Conservation (phyloP, 208 protist species). For the Borovskyia barvae region DNA sequence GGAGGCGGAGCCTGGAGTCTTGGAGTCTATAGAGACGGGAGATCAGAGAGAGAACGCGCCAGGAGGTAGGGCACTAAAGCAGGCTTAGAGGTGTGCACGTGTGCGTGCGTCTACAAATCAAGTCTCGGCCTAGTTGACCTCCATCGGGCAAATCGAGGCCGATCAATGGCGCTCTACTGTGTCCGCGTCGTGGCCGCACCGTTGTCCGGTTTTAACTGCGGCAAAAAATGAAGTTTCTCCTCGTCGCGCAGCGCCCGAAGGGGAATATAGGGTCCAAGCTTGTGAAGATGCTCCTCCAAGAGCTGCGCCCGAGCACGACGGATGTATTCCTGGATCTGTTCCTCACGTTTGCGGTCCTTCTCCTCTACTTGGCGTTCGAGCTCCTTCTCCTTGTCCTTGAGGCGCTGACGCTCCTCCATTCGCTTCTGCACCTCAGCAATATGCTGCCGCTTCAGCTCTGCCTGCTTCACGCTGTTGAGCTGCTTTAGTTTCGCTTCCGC, state of each 20-base stretch:
- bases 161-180: too few species aligned
- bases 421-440: constrained; percentile 68
- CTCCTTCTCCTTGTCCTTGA: constrained; percentile 76
- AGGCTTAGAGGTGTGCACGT: too few species aligned
- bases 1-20: too few species aligned
- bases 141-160: too few species aligned
- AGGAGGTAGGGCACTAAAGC: too few species aligned
- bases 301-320: constrained; percentile 73
- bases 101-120: too few species aligned
- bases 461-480: constrained; percentile 63
- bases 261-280: constrained; percentile 68
- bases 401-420: constrained; percentile 66
- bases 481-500: constrained; percentile 81
- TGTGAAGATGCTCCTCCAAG: constrained; percentile 69
- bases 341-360: constrained; percentile 44
- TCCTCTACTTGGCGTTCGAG: constrained; percentile 59
- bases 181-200: background rate
- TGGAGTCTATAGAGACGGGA: too few species aligned
- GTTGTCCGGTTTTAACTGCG: constrained; percentile 8
- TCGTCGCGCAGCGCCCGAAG: constrained; percentile 54
- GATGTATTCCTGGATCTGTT: constrained; percentile 83
- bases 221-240: constrained; percentile 46
- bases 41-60: too few species aligned
- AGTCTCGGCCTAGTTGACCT: too few species aligned
- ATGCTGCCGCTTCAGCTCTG: constrained; percentile 77